Percentiles rank a stretch among this genome's conserved stretches.
phyloP scores from a whole-genome alignment of 192 early-diverging fungal genomes.

The Cetraspora pellucida region DNA sequence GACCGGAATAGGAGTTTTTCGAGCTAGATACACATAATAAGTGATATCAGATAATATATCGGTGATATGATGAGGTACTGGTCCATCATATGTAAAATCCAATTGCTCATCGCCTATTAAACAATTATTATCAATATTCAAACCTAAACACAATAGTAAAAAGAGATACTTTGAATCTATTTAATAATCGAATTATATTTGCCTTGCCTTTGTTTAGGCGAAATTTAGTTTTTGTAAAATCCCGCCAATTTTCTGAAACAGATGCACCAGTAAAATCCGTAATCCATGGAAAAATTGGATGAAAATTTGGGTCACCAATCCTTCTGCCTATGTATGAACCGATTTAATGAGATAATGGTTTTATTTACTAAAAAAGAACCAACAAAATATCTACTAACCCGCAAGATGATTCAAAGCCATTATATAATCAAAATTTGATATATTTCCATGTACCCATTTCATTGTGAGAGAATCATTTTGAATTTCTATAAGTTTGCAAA shows the following conservation, averaged over 20 bases:
- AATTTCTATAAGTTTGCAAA: constrained; percentile 41
- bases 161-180: too few relatives aligned
- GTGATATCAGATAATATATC: constrained; percentile 71
- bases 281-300: constrained; percentile 72
- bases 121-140: background rate
- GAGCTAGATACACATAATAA: constrained; percentile 69
- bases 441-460: constrained; percentile 79
- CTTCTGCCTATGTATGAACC: constrained; percentile 50
- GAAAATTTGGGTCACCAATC: constrained; percentile 65
- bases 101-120: constrained; percentile 63
- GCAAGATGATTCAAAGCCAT: constrained; percentile 89
- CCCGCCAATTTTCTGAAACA: constrained; percentile 55
- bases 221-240: constrained; percentile 67
- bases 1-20: constrained; percentile 62
- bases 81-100: constrained; percentile 68
- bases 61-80: constrained; percentile 69
- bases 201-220: constrained; percentile 60
- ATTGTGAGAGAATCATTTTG: constrained; percentile 50
- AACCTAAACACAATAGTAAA: too few relatives aligned
- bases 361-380: too few relatives aligned
- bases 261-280: constrained; percentile 63
- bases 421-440: constrained; percentile 93
- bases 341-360: constrained; percentile 6
- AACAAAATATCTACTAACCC: constrained; percentile 45
- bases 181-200: background rate